phyloP scores from a whole-genome alignment of 176 grass and related monocot species.

The maize (Zea mays) region DNA sequence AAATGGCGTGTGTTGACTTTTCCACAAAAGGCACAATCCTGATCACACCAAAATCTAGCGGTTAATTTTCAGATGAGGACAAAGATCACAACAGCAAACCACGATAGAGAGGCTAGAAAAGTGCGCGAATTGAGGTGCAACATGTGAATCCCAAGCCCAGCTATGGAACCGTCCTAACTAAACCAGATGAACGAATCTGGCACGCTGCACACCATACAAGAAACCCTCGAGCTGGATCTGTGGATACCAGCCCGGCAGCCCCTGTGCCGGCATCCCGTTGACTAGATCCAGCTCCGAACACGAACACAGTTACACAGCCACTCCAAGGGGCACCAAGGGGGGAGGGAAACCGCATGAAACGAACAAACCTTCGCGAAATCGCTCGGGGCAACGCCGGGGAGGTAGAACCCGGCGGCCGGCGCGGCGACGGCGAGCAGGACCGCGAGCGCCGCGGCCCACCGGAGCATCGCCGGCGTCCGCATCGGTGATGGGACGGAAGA shows the following conservation, averaged over 20 bases:
- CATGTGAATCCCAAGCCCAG: slow-evolving; percentile 2
- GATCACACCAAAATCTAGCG: background rate
- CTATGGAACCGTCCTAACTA: background rate
- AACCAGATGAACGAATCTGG: background rate
- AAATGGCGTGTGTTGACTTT: background rate
- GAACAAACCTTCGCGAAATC: slow-evolving; percentile 55
- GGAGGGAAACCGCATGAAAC: background rate
- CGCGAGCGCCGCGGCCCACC: slow-evolving; percentile 36
- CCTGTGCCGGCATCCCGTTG: slow-evolving; percentile 30
- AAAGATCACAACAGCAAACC: background rate
- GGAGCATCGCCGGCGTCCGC: slow-evolving; percentile 47
- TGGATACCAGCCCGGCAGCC: background rate
- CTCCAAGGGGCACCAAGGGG: background rate
- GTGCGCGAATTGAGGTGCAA: background rate
- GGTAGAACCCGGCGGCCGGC: slow-evolving; percentile 52
- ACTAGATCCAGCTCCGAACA: slow-evolving; percentile 41
- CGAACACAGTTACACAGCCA: background rate
- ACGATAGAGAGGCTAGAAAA: background rate
- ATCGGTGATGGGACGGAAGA: background rate
- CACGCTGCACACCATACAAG: background rate
- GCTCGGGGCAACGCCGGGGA: slow-evolving; percentile 54
- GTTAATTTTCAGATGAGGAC: background rate
- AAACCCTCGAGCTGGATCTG: slow-evolving; percentile 22
- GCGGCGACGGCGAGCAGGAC: slow-evolving; percentile 25
- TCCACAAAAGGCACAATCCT: background rate